Base-by-base conservation (phyloP, 495 filamentous ascomycete genomes). In the Talaromyces liani region DNA sequence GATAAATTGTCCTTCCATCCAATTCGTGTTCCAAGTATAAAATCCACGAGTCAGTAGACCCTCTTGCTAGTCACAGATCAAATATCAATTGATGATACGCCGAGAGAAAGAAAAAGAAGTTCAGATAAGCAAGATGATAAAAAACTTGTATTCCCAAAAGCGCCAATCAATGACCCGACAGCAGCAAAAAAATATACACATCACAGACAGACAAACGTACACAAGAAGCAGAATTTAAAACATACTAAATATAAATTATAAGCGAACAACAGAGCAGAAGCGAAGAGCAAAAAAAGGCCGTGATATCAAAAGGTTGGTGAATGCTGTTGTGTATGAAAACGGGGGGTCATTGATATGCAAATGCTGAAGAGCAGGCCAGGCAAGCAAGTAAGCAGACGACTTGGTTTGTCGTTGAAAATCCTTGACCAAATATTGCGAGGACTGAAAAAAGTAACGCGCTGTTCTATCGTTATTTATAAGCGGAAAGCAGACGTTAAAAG, bases 391-490 rank as follows among this genome's bases (percentile, higher is more conserved):
- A 55, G 10, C 10, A 56, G 6, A 49, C 45, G n/a, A 45, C 3
- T 45, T 18, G 14, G 41, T 31, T 7, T 7, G 29, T 31, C 29
- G 6, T 45, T 16, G 16, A 3, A 45, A 20, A 10, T 47, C 41
- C 36, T 39, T 47, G 18, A 49, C 45, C 45, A 49, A 56, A 56
- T 25, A 18, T 54, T 54, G 51, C 27, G 10, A 54, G 18, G 24
- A 27, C 20, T 54, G 7, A 24, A 58, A 18, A 18, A 9, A 36
- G 31, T 27, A 24, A 55, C 10, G 31, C 56, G 56, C 56, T 58
- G 31, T 58, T 58, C 56, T 58, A 58, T 58, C n/a, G 24, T 58
- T 22, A 58, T 36, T 33, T 18, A 53, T 20, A 62, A 62, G 9
- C 12, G 25, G 14, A 29, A 60, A 49, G 58, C 16, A 36, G 56